Evolutionary conservation across 805 yeast genomes (phyloP), one percentile per base, ranked within the genome.

Genomic region (Yarrowia sp.): DNA sequence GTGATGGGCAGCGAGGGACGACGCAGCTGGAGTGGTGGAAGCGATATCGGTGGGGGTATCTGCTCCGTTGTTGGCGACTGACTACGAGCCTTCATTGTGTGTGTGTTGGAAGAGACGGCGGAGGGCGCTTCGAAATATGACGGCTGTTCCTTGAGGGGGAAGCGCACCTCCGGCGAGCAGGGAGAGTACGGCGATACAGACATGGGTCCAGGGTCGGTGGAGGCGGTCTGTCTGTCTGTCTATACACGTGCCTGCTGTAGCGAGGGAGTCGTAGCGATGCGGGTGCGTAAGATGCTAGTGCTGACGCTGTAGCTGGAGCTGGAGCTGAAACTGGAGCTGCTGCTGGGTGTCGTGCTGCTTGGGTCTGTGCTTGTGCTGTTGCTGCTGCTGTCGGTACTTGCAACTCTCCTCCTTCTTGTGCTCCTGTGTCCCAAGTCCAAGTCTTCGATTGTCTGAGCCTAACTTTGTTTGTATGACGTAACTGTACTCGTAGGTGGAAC

Each of bases 161-260:
- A 54, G 14, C 61, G 46, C 17, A 54, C 61, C 61, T 54, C 61
- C 26, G 61, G 61, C 61, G 61, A 54, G 46, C 61, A 54, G 46
- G 61, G 61, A 19, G 61, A 54, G 61, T 54, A 54, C 46, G 61
- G 61, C 17, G 61, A 54, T 17, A 54, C 61, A 36, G 61, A 54
- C 61, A 54, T 54, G 26, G 40, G 40, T 19, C 56, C 41, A 21
- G 43, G 40, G 14, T 32, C 33, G 52, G 21, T 46, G 26, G 11
- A 19, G 35, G 4, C 11, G 40, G 32, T 17, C n/a, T 4, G 40
- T 35, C 40, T 8, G 24, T 11, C n/a, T 22, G 30, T 40, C n/a
- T n/a, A n/a, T n/a, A 40, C 44, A 43, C 32, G 51, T n/a, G 21
- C 38, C 38, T 35, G 17, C 38, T 35, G 38, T 4, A 16, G 19